A percentile compares a stretch with the other conserved stretches of the same genome.
These are phyloP conservation scores for Lodderomyces beijingensis DNA, from an alignment of 1,139 yeast species.

Conservation along the genomic window DNA sequence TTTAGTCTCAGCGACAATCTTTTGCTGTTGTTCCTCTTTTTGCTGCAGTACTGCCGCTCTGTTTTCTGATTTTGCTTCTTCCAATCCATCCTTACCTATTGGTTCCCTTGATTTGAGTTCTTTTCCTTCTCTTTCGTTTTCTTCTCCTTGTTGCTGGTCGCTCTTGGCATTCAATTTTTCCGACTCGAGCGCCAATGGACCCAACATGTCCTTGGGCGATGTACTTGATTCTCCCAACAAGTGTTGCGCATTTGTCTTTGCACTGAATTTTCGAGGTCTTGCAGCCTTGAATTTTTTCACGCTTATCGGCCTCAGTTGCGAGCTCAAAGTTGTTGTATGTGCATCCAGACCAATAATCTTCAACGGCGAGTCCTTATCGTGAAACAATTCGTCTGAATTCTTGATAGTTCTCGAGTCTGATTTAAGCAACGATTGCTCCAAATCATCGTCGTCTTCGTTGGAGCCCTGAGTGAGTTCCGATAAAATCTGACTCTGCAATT, in stretches of 20 bases:
- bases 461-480: slow-evolving; percentile 34
- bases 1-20: background rate
- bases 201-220: slow-evolving; percentile 22
- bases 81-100: background rate
- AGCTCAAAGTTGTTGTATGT: slow-evolving; percentile 26
- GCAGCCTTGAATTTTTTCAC: slow-evolving; percentile 38
- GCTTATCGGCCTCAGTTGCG: slow-evolving; percentile 16
- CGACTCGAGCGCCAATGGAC: slow-evolving; percentile 36
- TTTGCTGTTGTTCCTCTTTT: slow-evolving; percentile 5
- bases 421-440: slow-evolving; percentile 19
- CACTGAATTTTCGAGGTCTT: slow-evolving; percentile 36
- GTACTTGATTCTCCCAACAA: slow-evolving; percentile 16
- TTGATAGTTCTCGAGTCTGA: slow-evolving; percentile 17
- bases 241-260: slow-evolving; percentile 30
- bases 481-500: slow-evolving; percentile 32
- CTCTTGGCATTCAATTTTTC: slow-evolving; percentile 9
- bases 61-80: slow-evolving; percentile 5
- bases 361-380: slow-evolving; percentile 32
- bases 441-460: slow-evolving; percentile 18
- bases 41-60: slow-evolving; percentile 4
- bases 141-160: slow-evolving; percentile 17
- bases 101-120: background rate
- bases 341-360: slow-evolving; percentile 14
- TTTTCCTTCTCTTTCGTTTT: slow-evolving; percentile 23
- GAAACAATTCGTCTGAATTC: slow-evolving; percentile 28